These are phyloP conservation scores for Pseudoturritis turrita DNA, from an alignment of 345 rosid genomes.

Conservation along the genomic window DNA sequence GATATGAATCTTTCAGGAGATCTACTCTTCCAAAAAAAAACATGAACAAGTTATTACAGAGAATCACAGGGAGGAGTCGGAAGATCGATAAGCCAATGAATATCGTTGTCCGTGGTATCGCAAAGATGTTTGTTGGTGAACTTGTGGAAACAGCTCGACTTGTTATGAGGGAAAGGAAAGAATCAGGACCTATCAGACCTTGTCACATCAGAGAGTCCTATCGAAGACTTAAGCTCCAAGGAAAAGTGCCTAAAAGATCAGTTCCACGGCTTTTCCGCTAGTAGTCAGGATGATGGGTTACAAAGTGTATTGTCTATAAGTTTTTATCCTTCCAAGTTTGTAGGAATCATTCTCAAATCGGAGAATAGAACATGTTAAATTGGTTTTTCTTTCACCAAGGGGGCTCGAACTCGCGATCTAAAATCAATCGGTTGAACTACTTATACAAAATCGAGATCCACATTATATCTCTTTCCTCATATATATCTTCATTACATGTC, in stretches of 20 bases:
- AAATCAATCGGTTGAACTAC: too few species aligned
- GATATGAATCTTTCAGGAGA: slow-evolving; percentile 84
- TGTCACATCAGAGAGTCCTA: slow-evolving; percentile 88
- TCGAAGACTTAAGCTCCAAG: slow-evolving; percentile 76
- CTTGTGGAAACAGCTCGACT: slow-evolving; percentile 81
- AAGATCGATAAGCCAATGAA: slow-evolving; percentile 33
- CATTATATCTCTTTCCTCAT: too few species aligned
- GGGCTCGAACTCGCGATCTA: too few species aligned
- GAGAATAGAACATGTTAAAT: too few species aligned
- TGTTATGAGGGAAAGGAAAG: slow-evolving; percentile 79
- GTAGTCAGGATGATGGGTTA: too few species aligned
- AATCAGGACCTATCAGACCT: slow-evolving; percentile 86
- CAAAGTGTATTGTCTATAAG: too few species aligned
- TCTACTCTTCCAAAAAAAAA: slow-evolving; percentile 81
- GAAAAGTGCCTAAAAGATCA: slow-evolving; percentile 73
- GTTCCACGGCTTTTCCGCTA: slow-evolving; percentile 73
- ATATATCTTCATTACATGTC: too few species aligned
- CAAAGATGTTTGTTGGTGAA: slow-evolving; percentile 94
- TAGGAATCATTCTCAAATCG: too few species aligned
- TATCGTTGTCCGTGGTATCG: slow-evolving; percentile 72
- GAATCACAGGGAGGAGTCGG: background rate
- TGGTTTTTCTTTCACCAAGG: too few species aligned
- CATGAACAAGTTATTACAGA: slow-evolving; percentile 48
- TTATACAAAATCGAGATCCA: too few species aligned
- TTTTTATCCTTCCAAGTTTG: too few species aligned